These are phyloP conservation scores for Monosporascus ibericus DNA, from an alignment of 2,329 filamentous ascomycete genomes.

Conservation along the genomic window DNA sequence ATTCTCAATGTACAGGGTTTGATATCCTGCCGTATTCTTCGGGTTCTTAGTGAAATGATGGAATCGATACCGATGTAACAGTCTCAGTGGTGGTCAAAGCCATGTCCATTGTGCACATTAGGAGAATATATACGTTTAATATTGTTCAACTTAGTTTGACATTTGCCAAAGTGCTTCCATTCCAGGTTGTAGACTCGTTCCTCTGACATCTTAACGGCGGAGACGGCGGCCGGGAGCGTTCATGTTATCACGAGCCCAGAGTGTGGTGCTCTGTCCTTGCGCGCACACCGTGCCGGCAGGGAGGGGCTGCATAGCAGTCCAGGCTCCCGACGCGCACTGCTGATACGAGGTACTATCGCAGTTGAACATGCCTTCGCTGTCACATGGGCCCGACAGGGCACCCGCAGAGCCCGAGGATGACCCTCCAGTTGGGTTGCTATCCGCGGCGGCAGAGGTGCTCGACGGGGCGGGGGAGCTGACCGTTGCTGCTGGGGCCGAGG, in stretches of 20 bases:
- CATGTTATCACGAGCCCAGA: constrained; percentile 14
- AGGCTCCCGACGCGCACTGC: constrained; percentile 27
- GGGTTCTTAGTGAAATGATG: too few relatives aligned
- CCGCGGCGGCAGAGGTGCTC: constrained; percentile 5
- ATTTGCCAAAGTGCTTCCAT: too few relatives aligned
- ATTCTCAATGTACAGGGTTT: too few relatives aligned
- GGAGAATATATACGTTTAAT: too few relatives aligned
- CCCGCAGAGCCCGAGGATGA: constrained; percentile 6
- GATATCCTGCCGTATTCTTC: too few relatives aligned
- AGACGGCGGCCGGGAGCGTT: too few relatives aligned
- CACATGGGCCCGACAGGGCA: constrained; percentile 24
- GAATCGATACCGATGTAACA: too few relatives aligned
- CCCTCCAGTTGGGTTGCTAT: constrained; percentile 4
- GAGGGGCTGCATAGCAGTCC: constrained; percentile 23
- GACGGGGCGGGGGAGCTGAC: constrained; percentile 6
- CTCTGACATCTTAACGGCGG: too few relatives aligned
- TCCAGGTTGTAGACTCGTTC: too few relatives aligned
- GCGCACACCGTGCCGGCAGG: constrained; percentile 23
- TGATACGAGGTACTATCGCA: constrained; percentile 26
- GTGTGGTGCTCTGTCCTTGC: constrained; percentile 18
- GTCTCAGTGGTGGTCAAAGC: too few relatives aligned
- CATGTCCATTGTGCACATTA: too few relatives aligned
- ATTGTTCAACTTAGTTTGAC: too few relatives aligned
- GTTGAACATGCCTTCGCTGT: constrained; percentile 27
- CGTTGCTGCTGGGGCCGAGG: constrained; percentile 4